These are phyloP conservation scores for Plasmodium reichenowi DNA, from an alignment of 169 alveolate species.

Conservation along the genomic window DNA sequence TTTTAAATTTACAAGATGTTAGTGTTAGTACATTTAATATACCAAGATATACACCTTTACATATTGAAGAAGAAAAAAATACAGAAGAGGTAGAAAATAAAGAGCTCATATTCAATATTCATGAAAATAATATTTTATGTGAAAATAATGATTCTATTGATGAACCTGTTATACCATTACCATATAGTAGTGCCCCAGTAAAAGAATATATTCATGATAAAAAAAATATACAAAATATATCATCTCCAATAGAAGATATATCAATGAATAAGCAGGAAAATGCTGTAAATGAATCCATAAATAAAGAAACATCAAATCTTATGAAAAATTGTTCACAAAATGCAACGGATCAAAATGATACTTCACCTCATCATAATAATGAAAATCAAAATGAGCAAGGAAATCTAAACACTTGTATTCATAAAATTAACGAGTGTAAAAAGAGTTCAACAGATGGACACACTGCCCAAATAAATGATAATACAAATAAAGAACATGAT, in stretches of 20 bases:
- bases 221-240: neutral
- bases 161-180: conserved; percentile 64
- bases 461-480: no score
- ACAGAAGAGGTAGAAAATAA: conserved; percentile 32
- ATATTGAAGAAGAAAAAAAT: conserved; percentile 40
- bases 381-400: no score
- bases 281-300: neutral
- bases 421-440: no score
- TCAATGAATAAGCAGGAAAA: neutral
- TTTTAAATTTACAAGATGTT: conserved; percentile 68
- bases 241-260: neutral
- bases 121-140: conserved; percentile 37
- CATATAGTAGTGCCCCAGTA: conserved; percentile 54
- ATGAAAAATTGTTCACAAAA: no score
- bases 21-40: conserved; percentile 78
- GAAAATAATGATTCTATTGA: conserved; percentile 64
- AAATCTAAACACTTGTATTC: no score
- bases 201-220: conserved; percentile 32
- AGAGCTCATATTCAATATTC: conserved; percentile 20
- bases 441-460: no score
- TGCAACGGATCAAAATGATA: no score
- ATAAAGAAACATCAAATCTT: neutral
- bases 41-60: conserved; percentile 61
- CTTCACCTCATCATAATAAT: no score
- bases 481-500: no score